Conservation (phyloP, 768 basidiomycete genomes). For the Psilocybe subaeruginosa region DNA sequence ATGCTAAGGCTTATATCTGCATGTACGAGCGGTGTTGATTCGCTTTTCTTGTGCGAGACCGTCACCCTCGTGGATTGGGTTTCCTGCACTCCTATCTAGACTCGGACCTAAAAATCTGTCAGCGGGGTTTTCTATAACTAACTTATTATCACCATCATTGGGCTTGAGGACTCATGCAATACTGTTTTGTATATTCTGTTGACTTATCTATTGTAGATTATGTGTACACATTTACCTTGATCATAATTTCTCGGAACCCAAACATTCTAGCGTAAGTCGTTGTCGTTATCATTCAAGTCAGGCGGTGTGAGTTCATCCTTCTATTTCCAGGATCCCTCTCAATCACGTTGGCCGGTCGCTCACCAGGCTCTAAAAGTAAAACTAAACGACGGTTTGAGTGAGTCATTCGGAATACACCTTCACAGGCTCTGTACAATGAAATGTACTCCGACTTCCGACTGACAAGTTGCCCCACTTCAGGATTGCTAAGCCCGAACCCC, state of each 20-base stretch:
- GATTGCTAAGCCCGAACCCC: too few species aligned
- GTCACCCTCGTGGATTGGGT: neutral
- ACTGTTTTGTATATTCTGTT: neutral
- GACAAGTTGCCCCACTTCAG: too few species aligned
- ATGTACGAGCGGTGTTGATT: slow-evolving; percentile 81
- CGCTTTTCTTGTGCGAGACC: neutral
- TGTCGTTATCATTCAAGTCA: too few species aligned
- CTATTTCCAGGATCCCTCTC: too few species aligned
- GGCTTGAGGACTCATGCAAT: neutral
- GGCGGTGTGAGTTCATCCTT: too few species aligned
- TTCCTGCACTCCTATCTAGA: neutral
- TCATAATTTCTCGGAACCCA: neutral
- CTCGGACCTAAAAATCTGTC: neutral
- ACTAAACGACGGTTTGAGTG: too few species aligned
- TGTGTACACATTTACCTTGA: slow-evolving; percentile 2
- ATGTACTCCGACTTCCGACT: too few species aligned
- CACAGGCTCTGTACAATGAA: too few species aligned
- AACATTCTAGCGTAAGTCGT: too few species aligned
- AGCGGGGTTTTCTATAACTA: neutral
- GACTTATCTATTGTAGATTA: slow-evolving; percentile 2
- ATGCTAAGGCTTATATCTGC: slow-evolving; percentile 91
- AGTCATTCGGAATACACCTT: too few species aligned
- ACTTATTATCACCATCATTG: slow-evolving; percentile 1
- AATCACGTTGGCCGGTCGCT: too few species aligned
- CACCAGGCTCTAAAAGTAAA: too few species aligned